A percentile compares a stretch with the other conserved stretches of the same genome.
These are phyloP conservation scores for Borealophlyctis nickersoniae DNA, from an alignment of 192 early-diverging fungal genomes.

Conservation along the genomic window DNA sequence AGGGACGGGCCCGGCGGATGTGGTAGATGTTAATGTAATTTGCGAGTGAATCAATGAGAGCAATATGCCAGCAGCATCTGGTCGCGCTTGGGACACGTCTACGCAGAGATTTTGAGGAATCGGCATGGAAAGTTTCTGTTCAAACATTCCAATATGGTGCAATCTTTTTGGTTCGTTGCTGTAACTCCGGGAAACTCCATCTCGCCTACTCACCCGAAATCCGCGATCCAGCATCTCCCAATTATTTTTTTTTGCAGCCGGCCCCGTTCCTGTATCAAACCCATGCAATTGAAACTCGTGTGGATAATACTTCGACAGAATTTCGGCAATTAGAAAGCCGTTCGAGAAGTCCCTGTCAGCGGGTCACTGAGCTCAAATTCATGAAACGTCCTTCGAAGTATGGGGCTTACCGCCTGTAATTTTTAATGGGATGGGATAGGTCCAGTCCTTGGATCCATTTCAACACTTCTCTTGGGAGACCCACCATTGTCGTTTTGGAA, in stretches of 20 bases:
- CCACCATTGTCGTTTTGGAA: neutral
- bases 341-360: slow-evolving; percentile 41
- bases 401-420: slow-evolving; percentile 31
- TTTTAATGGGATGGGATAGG: slow-evolving; percentile 33
- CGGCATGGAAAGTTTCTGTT: slow-evolving; percentile 33
- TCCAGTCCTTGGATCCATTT: neutral
- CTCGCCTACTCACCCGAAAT: slow-evolving; percentile 22
- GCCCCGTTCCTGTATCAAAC: slow-evolving; percentile 46
- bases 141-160: neutral
- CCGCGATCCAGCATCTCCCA: slow-evolving; percentile 41
- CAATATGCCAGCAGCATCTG: slow-evolving; percentile 32
- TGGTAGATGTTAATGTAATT: slow-evolving; percentile 20
- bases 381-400: neutral
- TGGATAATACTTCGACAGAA: slow-evolving; percentile 47
- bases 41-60: slow-evolving; percentile 33
- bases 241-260: slow-evolving; percentile 42
- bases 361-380: neutral
- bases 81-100: slow-evolving; percentile 22
- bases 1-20: too few relatives aligned
- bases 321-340: slow-evolving; percentile 52
- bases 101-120: slow-evolving; percentile 22
- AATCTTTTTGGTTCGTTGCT: neutral
- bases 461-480: neutral
- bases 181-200: neutral
- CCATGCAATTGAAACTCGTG: slow-evolving; percentile 38